Evolutionary conservation across 1,284 basidiomycete species (phyloP), one percentile per base, ranked within the genome.

Genomic region (Cutaneotrichosporon mucoides): DNA sequence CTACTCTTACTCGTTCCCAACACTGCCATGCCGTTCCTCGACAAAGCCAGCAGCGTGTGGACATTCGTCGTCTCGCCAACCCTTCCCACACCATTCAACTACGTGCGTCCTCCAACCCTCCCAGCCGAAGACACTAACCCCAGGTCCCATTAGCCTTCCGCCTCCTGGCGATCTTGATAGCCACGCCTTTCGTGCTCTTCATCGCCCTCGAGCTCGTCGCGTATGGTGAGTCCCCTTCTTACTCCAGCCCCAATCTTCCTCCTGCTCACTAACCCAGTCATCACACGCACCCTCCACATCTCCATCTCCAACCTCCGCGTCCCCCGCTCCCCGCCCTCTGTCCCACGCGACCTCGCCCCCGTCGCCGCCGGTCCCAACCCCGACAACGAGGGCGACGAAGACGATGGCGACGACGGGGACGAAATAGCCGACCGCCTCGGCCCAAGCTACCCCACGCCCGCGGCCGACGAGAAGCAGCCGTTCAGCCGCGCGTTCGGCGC

Each of bases 201-300:
- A 69, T 71, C 13, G 65, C 64, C 0, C 63, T 73, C 16, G 71
- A 73, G 48, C 48, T 72, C 15, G 66, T 72, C 16, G 71, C 70
- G 6, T 73, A 73, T 46, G 69, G 71, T 69, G 53, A 60, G 42
- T 41, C 16, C 15, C 36, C 11, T 11, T n/a, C n/a, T n/a, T n/a
- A n/a, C n/a, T n/a, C n/a, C n/a, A n/a, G n/a, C n/a, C n/a, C n/a
- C n/a, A n/a, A n/a, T n/a, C n/a, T n/a, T n/a, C n/a, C n/a, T n/a
- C n/a, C n/a, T n/a, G n/a, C n/a, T n/a, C n/a, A n/a, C n/a, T 13
- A 54, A 40, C 11, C 7, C 58, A 73, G 71, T 63, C n/a, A 73
- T 73, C 44, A 67, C 68, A 6, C 62, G 71, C 1, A 73, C 71
- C 2, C 64, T 73, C 5, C 70, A 73, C 55, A 62, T 73, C 37